Percentiles rank a stretch among this genome's conserved stretches.
phyloP scores from a whole-genome alignment of 257 asterid genomes.

The Coffea eugenioides region DNA sequence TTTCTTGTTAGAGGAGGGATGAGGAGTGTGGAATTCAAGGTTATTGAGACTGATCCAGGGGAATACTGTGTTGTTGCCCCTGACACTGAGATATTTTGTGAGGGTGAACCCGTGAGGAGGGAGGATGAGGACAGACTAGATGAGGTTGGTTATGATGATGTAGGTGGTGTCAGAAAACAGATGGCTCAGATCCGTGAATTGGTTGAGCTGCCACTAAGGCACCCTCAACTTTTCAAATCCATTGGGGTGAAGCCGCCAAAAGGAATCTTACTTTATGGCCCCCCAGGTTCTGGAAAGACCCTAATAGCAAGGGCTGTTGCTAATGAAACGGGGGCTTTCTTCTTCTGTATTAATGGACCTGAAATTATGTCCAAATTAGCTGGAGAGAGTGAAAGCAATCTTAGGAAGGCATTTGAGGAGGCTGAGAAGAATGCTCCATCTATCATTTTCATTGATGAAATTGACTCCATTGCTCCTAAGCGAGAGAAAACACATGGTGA shows the following conservation, averaged over 20 bases:
- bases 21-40: slow-evolving; percentile 69
- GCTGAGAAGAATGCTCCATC: slow-evolving; percentile 67
- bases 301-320: slow-evolving; percentile 63
- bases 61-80: slow-evolving; percentile 77
- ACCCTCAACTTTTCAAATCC: slow-evolving; percentile 69
- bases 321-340: slow-evolving; percentile 61
- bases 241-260: slow-evolving; percentile 75
- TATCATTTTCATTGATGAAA: slow-evolving; percentile 53
- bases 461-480: slow-evolving; percentile 69
- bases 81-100: slow-evolving; percentile 68
- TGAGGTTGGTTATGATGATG: slow-evolving; percentile 71
- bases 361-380: slow-evolving; percentile 66
- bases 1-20: slow-evolving; percentile 72
- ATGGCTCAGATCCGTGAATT: slow-evolving; percentile 79
- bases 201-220: slow-evolving; percentile 69
- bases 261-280: slow-evolving; percentile 61
- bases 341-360: slow-evolving; percentile 60
- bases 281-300: slow-evolving; percentile 64
- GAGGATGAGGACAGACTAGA: slow-evolving; percentile 68
- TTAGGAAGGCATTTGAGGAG: slow-evolving; percentile 66
- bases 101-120: slow-evolving; percentile 65
- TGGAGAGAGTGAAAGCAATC: slow-evolving; percentile 66
- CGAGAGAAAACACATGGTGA: slow-evolving; percentile 63
- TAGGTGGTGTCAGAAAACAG: slow-evolving; percentile 75
- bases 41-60: slow-evolving; percentile 64